Evolutionary conservation across 129 eudicot genomes (phyloP), one percentile per base, ranked within the genome.

Genomic region (Escallonia herrerae): DNA sequence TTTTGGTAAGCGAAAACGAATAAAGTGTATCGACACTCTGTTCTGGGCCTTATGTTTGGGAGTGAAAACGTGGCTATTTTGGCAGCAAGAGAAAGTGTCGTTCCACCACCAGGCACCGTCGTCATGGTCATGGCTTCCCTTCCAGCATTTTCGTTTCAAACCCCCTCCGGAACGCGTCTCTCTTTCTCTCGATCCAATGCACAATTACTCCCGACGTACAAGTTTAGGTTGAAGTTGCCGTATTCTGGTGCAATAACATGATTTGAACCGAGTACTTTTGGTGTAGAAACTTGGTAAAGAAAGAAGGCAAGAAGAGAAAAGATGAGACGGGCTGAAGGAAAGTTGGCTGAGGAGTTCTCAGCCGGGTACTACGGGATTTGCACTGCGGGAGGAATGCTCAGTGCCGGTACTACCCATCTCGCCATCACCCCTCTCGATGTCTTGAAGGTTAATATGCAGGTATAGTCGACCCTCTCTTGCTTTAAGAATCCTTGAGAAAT

Each of bases 381-480:
- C 41, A 76, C 98, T 3, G 75, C 73, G 50, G 98, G 96, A 37
- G 96, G 98, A 43, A 87, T 91, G 95, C 80, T 91, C 72, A 87
- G 98, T 58, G 96, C 98, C 63, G 98, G 91, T 10, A 80, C 95
- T 63, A 81, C 98, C 74, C 98, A 91, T 83, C 90, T 91, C 72
- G 89, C 90, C 58, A 78, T 87, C 58, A 91, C 98, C 52, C 98
- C 98, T 56, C 96, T 91, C 40, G 98, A 91, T 77, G 96, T 91
- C 42, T 77, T 91, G 72, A 91, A 91, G 77, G 98, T 91, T 64
- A 85, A 91, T 79, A 91, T 91, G 98, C 98, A 91, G 87, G 96
- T 82, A 60, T 2, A 8, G 15, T 45, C 33, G 33, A 22, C 40
- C 49, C 15, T 38, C n/a, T 41, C 44, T 38, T 11, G 5, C 7